These are phyloP conservation scores for Xanthoconium separans DNA, from an alignment of 1,284 basidiomycete genomes.

Conservation along the genomic window DNA sequence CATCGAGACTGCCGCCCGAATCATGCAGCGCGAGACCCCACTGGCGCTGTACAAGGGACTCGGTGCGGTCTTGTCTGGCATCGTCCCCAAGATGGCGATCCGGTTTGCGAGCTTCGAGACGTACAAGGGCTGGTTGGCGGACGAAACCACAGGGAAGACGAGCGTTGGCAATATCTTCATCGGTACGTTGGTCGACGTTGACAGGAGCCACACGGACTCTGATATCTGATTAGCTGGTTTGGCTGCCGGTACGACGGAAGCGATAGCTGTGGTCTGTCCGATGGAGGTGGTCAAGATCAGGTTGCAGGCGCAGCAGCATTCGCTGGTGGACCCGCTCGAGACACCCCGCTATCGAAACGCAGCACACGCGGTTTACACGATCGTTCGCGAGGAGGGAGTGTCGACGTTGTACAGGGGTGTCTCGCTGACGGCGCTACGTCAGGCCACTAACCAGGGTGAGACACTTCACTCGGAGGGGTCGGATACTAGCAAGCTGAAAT, in stretches of 20 bases:
- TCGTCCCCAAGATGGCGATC: slow-evolving; percentile 99
- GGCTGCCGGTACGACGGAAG: slow-evolving; percentile 92
- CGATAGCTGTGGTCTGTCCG: slow-evolving; percentile 92
- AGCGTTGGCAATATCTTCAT: slow-evolving; percentile 77
- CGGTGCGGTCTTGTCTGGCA: slow-evolving; percentile 95
- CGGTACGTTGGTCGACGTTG: slow-evolving; percentile 44
- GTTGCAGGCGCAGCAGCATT: slow-evolving; percentile 97
- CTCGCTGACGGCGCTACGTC: slow-evolving; percentile 87
- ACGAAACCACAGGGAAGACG: slow-evolving; percentile 76
- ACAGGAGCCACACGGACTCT: not conserved
- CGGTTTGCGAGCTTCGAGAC: slow-evolving; percentile 97
- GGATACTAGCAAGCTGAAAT: not conserved
- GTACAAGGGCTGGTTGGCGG: slow-evolving; percentile 85
- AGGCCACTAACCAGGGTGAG: slow-evolving; percentile 97
- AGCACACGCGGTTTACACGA: slow-evolving; percentile 94
- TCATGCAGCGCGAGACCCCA: slow-evolving; percentile 89
- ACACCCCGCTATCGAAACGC: slow-evolving; percentile 95
- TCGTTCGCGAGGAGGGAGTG: slow-evolving; percentile 91
- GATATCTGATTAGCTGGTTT: slow-evolving; percentile 68
- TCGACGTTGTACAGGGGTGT: slow-evolving; percentile 91
- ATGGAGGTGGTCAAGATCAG: slow-evolving; percentile 99
- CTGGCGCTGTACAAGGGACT: slow-evolving; percentile 98
- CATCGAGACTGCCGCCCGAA: slow-evolving; percentile 88
- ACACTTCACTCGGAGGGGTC: not conserved
- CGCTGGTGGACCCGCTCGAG: slow-evolving; percentile 94